These are phyloP conservation scores for Aspergillus candidus DNA, from an alignment of 2,329 filamentous ascomycete genomes.

Conservation along the genomic window DNA sequence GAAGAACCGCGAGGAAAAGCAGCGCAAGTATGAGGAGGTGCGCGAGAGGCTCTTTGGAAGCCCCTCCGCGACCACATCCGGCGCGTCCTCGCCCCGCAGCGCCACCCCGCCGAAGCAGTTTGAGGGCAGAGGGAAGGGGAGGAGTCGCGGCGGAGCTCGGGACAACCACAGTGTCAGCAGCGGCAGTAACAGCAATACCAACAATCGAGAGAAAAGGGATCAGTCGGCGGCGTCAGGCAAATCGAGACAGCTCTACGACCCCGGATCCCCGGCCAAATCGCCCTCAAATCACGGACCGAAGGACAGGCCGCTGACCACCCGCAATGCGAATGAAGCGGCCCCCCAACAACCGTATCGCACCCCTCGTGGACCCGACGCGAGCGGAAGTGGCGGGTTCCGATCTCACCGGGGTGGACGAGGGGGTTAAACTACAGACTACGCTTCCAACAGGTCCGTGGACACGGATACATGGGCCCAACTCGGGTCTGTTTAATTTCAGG, in stretches of 20 bases:
- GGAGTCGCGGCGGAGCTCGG: slow-evolving; percentile 39
- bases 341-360: slow-evolving; percentile 60
- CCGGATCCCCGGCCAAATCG: slow-evolving; percentile 61
- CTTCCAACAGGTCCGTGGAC: neutral
- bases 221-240: slow-evolving; percentile 32
- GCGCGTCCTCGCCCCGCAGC: slow-evolving; percentile 57
- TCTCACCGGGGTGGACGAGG: slow-evolving; percentile 59
- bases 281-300: slow-evolving; percentile 46
- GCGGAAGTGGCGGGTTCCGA: slow-evolving; percentile 70
- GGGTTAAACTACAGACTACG: slow-evolving; percentile 17
- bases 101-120: slow-evolving; percentile 52
- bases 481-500: neutral
- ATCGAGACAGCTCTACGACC: slow-evolving; percentile 66
- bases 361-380: slow-evolving; percentile 72
- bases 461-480: neutral
- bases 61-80: slow-evolving; percentile 39
- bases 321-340: slow-evolving; percentile 32
- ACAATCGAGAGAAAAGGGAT: slow-evolving; percentile 37
- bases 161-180: slow-evolving; percentile 32
- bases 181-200: slow-evolving; percentile 32
- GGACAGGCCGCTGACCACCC: slow-evolving; percentile 31
- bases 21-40: slow-evolving; percentile 81
- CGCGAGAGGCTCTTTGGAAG: slow-evolving; percentile 81
- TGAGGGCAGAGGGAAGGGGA: slow-evolving; percentile 39
- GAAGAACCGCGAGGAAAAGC: slow-evolving; percentile 78